Percentiles rank a stretch among this genome's conserved stretches.
These are phyloP conservation scores for Malassezia pachydermatis DNA, from an alignment of 1,284 basidiomycete genomes.

Conservation along the genomic window DNA sequence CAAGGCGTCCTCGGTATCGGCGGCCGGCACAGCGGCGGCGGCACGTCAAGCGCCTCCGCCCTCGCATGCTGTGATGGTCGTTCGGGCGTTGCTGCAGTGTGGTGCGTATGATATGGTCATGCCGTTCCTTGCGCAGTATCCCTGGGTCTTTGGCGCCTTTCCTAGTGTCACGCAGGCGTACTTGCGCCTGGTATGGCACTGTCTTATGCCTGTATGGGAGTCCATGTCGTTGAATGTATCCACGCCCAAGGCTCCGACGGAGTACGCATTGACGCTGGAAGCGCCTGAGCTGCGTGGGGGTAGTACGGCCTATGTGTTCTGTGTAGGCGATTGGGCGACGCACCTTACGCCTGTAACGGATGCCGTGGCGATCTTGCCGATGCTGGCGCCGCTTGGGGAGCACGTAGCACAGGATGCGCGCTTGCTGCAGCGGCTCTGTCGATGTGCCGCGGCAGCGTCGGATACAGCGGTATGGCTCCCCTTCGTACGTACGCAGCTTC, in stretches of 20 bases:
- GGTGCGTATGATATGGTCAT: slow-evolving; percentile 71
- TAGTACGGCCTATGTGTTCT: slow-evolving; percentile 30
- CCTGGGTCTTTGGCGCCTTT: slow-evolving; percentile 69
- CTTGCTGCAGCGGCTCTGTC: slow-evolving; percentile 35
- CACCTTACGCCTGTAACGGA: slow-evolving; percentile 23
- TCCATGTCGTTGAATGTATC: no score
- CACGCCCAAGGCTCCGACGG: not conserved
- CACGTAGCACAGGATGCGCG: slow-evolving; percentile 26
- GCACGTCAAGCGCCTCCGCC: slow-evolving; percentile 52
- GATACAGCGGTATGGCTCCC: slow-evolving; percentile 60
- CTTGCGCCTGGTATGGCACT: slow-evolving; percentile 37
- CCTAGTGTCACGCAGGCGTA: slow-evolving; percentile 70
- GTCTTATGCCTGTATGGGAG: slow-evolving; percentile 36
- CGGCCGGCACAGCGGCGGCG: slow-evolving; percentile 49
- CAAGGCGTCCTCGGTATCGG: slow-evolving; percentile 21
- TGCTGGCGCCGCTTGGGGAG: slow-evolving; percentile 37
- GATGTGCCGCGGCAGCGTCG: slow-evolving; percentile 21
- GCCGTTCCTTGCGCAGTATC: slow-evolving; percentile 68
- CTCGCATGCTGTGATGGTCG: slow-evolving; percentile 72
- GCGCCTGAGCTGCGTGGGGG: slow-evolving; percentile 36
- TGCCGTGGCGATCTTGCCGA: slow-evolving; percentile 27
- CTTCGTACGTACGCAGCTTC: slow-evolving; percentile 66
- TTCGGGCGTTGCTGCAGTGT: slow-evolving; percentile 70
- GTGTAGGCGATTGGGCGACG: slow-evolving; percentile 33
- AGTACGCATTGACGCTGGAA: slow-evolving; percentile 24